phyloP scores from a whole-genome alignment of 306 rosid species.

The Dalbergia cultrata region DNA sequence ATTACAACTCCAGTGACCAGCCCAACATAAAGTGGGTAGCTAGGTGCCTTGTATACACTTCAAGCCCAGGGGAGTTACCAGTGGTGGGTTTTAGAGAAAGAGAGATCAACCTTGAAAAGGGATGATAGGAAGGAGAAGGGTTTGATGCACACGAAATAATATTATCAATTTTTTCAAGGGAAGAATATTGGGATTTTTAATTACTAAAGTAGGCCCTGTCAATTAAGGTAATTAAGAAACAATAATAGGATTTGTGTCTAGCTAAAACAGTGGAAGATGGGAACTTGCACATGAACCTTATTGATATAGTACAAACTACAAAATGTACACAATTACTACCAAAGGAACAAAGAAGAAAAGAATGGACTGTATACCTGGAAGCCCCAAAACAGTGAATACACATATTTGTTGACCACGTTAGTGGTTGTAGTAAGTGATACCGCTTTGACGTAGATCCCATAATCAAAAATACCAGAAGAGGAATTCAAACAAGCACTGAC shows the following conservation, averaged over 20 bases:
- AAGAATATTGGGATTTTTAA: not conserved
- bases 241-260: not conserved
- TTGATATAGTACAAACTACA: not conserved
- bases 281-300: not conserved
- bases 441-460: constrained; percentile 42
- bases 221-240: not conserved
- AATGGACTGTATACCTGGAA: constrained; percentile 43
- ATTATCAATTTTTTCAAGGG: not conserved
- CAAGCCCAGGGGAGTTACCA: not conserved
- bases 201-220: not conserved
- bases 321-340: not conserved
- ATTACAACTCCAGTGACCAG: not conserved
- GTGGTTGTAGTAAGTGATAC: constrained; percentile 44
- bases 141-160: not conserved
- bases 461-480: not conserved
- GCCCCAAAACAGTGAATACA: constrained; percentile 50
- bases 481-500: constrained; percentile 59
- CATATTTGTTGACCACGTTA: constrained; percentile 34
- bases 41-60: not conserved
- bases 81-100: not conserved
- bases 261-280: not conserved
- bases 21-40: constrained; percentile 2
- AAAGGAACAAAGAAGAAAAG: not conserved
- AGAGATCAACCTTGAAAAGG: not conserved
- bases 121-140: not conserved